phyloP scores from a whole-genome alignment of 306 rosid genomes.

The Myrica gale region DNA sequence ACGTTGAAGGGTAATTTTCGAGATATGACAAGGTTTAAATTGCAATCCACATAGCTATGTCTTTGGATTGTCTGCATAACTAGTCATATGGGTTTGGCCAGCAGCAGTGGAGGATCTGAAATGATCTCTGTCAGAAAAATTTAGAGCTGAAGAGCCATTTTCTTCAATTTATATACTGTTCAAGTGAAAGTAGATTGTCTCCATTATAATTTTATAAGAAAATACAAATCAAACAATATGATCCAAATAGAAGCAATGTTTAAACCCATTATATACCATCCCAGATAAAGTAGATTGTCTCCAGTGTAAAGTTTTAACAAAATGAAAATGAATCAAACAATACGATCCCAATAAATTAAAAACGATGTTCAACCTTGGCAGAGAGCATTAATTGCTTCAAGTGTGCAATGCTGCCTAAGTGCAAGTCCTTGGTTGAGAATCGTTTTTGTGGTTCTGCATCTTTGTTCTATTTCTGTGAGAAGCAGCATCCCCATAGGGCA shows the following conservation, averaged over 20 bases:
- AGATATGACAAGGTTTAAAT: not conserved
- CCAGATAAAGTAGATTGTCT: too few species aligned
- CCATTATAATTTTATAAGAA: not conserved
- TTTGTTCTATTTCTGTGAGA: not conserved
- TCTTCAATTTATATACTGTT: not conserved
- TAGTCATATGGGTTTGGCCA: not conserved
- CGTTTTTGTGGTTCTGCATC: not conserved
- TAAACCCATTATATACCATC: too few species aligned
- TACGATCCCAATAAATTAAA: not conserved
- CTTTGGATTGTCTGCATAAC: not conserved
- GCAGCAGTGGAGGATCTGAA: too few species aligned
- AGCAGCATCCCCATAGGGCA: not conserved
- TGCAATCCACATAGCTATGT: not conserved
- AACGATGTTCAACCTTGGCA: not conserved
- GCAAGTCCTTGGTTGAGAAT: conserved; percentile 4
- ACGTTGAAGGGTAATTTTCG: not conserved
- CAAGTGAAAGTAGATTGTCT: not conserved
- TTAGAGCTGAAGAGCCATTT: not conserved
- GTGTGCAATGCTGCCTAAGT: not conserved
- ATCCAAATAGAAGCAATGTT: too few species aligned
- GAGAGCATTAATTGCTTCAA: not conserved
- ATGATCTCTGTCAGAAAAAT: not conserved
- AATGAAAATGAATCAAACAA: not conserved
- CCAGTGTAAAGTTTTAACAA: not conserved
- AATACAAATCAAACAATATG: not conserved